Evolutionary conservation across 371 early-diverging fungal genomes (phyloP).

Genomic region (Lichtheimia corymbifera): DNA sequence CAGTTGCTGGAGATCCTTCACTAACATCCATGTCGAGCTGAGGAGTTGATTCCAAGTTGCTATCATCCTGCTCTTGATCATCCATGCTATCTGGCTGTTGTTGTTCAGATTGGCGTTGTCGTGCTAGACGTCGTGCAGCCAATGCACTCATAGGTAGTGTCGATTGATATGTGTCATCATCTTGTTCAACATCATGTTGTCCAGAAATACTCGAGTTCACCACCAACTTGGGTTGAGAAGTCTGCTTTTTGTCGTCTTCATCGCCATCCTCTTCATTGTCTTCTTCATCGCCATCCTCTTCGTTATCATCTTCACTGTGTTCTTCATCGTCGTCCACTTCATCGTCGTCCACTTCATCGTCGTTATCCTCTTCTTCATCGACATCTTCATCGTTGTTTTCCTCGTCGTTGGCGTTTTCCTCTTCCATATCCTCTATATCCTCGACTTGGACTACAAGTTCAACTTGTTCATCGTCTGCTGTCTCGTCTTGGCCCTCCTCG

Average conservation of each 20-base stretch:
- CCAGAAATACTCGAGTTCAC: no score
- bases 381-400: background rate
- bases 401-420: background rate
- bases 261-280: no score
- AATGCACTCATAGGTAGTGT: conserved; percentile 19
- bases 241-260: no score
- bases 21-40: background rate
- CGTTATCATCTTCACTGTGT: no score
- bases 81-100: conserved; percentile 4
- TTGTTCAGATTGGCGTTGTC: conserved; percentile 1
- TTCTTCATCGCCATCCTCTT: no score
- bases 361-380: no score
- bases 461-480: background rate
- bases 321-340: background rate
- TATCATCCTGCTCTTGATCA: no score
- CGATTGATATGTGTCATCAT: background rate
- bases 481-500: background rate
- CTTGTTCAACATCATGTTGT: no score
- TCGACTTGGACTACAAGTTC: no score
- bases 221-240: no score
- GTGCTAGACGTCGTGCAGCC: conserved; percentile 17
- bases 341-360: background rate
- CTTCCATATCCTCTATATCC: no score
- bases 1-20: background rate
- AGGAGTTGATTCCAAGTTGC: no score